Conservation (phyloP, 2,329 filamentous ascomycete species). For the Fusarium protoensiforme region DNA sequence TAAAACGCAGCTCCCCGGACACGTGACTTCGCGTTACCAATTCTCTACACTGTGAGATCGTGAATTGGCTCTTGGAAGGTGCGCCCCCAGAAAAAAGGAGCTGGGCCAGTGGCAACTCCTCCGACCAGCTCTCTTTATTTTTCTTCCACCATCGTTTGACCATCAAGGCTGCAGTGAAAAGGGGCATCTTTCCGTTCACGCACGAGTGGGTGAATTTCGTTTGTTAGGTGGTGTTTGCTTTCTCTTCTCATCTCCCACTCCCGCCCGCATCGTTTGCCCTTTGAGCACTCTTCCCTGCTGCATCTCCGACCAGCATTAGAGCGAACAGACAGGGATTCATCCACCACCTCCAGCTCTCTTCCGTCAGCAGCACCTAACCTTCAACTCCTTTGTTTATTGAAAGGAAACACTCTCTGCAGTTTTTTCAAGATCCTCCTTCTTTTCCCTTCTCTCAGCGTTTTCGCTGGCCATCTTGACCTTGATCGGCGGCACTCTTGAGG, state of each 20-base stretch:
- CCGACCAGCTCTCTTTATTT: conserved; percentile 11
- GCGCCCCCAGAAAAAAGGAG: conserved; percentile 37
- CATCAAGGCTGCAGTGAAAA: conserved; percentile 9
- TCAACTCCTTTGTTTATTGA: neutral
- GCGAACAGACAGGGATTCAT: conserved; percentile 21
- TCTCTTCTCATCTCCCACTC: conserved; percentile 13
- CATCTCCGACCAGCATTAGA: conserved; percentile 28
- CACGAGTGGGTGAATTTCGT: neutral
- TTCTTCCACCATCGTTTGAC: neutral
- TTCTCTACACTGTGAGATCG: conserved; percentile 42
- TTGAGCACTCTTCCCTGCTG: conserved; percentile 23
- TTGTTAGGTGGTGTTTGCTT: conserved; percentile 2
- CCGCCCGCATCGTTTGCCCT: conserved; percentile 8
- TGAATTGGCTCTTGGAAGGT: conserved; percentile 40
- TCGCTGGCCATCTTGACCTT: neutral
- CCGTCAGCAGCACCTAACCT: conserved; percentile 4
- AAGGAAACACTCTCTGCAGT: neutral
- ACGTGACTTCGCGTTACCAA: conserved; percentile 50
- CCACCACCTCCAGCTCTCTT: neutral
- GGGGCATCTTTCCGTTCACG: neutral
- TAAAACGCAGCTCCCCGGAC: conserved; percentile 13
- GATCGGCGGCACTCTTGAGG: neutral
- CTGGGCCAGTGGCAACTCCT: conserved; percentile 42
- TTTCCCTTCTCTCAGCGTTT: neutral
- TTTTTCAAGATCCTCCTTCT: neutral